phyloP scores from a whole-genome alignment of 1,284 basidiomycete species.

The Anthracocystis setariae region DNA sequence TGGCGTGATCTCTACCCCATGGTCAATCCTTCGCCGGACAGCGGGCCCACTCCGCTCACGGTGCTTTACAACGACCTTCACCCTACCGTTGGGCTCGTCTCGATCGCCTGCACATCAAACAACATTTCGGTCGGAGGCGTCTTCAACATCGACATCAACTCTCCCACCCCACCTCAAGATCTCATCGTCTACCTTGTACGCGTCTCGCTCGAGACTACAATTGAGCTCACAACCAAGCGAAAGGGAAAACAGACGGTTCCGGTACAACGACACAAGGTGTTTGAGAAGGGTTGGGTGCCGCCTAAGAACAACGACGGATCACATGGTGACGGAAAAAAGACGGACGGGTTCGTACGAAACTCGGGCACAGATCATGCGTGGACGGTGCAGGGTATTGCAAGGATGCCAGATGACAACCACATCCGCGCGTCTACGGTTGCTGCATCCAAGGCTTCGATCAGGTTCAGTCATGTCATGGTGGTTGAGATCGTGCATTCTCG shows the following conservation, averaged over 20 bases:
- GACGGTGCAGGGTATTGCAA: conserved; percentile 65
- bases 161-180: conserved; percentile 60
- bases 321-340: conserved; percentile 60
- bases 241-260: conserved; percentile 62
- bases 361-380: conserved; percentile 59
- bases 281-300: conserved; percentile 64
- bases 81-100: conserved; percentile 64
- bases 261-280: conserved; percentile 62
- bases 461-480: conserved; percentile 63
- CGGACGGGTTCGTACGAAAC: conserved; percentile 60
- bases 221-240: conserved; percentile 59
- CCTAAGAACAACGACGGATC: conserved; percentile 57
- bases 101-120: conserved; percentile 66
- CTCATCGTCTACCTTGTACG: conserved; percentile 66
- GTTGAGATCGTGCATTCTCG: conserved; percentile 66
- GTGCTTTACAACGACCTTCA: conserved; percentile 68
- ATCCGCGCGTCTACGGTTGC: conserved; percentile 62
- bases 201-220: conserved; percentile 63
- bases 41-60: conserved; percentile 62
- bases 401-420: conserved; percentile 66
- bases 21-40: conserved; percentile 65
- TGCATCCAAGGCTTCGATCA: conserved; percentile 56
- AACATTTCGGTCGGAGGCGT: conserved; percentile 67
- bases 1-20: conserved; percentile 66
- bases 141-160: conserved; percentile 67